Evolutionary conservation across 2,329 filamentous ascomycete genomes (phyloP).

Genomic region (Phyllosticta citrichinensis): DNA sequence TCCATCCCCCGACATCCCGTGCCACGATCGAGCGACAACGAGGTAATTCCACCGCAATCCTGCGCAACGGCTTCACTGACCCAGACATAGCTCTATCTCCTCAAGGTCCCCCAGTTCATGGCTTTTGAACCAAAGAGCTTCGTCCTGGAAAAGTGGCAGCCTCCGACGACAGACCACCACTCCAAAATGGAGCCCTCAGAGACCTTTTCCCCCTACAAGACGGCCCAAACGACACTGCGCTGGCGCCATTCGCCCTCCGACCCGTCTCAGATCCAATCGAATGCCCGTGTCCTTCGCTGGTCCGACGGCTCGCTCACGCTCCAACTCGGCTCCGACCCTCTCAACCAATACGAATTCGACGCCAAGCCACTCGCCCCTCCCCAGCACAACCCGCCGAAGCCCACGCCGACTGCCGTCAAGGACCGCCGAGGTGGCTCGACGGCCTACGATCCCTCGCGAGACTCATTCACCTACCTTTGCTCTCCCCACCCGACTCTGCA

Average conservation of each 20-base stretch:
- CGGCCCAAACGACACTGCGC: slow-evolving; percentile 57
- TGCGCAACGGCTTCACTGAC: slow-evolving; percentile 13
- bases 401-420: slow-evolving; percentile 35
- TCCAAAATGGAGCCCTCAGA: slow-evolving; percentile 35
- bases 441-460: slow-evolving; percentile 53
- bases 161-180: slow-evolving; percentile 50
- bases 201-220: slow-evolving; percentile 50
- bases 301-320: slow-evolving; percentile 70
- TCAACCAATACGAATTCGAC: slow-evolving; percentile 63
- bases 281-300: slow-evolving; percentile 66
- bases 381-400: slow-evolving; percentile 38
- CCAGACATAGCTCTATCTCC: slow-evolving; percentile 49
- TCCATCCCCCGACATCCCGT: slow-evolving; percentile 58
- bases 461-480: slow-evolving; percentile 67
- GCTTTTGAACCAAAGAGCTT: slow-evolving; percentile 59
- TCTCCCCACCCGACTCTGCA: slow-evolving; percentile 60
- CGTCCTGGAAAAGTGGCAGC: slow-evolving; percentile 54
- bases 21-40: slow-evolving; percentile 61
- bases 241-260: slow-evolving; percentile 58
- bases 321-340: slow-evolving; percentile 57
- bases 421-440: slow-evolving; percentile 11
- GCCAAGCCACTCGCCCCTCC: slow-evolving; percentile 59
- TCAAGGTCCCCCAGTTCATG: slow-evolving; percentile 65
- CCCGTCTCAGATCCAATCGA: slow-evolving; percentile 59
- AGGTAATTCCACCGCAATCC: slow-evolving; percentile 40